These are phyloP conservation scores for Calvatia gigantea DNA, from an alignment of 768 basidiomycete species.

Conservation along the genomic window DNA sequence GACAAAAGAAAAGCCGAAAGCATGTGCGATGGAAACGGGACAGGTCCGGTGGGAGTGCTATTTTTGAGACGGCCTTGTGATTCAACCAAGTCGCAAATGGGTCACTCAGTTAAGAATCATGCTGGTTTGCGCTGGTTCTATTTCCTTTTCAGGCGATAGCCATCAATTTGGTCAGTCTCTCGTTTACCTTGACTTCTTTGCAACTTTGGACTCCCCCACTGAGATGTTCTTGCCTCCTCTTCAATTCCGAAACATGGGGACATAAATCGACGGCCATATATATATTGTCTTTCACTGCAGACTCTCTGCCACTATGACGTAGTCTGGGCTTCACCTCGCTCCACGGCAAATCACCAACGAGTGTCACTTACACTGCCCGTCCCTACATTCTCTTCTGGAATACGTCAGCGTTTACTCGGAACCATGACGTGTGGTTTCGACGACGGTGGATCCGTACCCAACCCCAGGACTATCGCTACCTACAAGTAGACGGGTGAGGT, in stretches of 20 bases:
- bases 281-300: background rate
- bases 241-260: background rate
- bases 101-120: background rate
- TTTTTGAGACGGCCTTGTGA: background rate
- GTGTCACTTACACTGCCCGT: background rate
- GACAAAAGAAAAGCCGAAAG: background rate
- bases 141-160: background rate
- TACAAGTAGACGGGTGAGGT: no score
- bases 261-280: background rate
- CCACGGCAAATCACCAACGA: background rate
- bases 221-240: background rate
- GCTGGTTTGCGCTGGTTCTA: slow-evolving; percentile 2
- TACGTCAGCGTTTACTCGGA: slow-evolving; percentile 6
- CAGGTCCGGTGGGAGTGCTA: background rate
- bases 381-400: background rate
- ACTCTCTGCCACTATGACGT: slow-evolving; percentile 1
- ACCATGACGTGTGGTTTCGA: background rate
- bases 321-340: background rate
- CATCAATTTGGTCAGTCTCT: background rate
- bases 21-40: background rate
- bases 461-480: background rate
- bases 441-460: background rate
- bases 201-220: background rate
- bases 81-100: background rate
- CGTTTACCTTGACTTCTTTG: no score